Conservation (phyloP, 306 rosid genomes). For the Vigna mungo region DNA sequence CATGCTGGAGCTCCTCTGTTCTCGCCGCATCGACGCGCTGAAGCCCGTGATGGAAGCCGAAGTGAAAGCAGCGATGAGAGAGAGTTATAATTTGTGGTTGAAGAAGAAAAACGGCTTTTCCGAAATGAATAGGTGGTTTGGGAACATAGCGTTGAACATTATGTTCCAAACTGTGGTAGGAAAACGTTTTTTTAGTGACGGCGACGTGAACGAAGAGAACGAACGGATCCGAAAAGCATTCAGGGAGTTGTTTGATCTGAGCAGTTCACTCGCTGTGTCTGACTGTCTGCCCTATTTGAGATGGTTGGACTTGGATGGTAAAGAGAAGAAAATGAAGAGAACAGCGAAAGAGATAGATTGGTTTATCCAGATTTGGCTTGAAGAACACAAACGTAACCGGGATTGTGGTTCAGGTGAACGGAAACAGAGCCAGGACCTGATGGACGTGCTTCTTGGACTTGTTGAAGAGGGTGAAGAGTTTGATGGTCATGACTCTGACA, state of each 20-base stretch:
- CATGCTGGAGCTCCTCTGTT: slow-evolving; percentile 32
- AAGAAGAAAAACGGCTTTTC: not conserved
- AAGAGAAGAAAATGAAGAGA: slow-evolving; percentile 49
- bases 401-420: not conserved
- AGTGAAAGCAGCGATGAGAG: slow-evolving; percentile 33
- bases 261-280: slow-evolving; percentile 8
- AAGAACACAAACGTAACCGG: slow-evolving; percentile 41
- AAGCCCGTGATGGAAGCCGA: slow-evolving; percentile 37
- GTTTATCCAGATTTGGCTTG: slow-evolving; percentile 9
- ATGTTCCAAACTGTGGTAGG: slow-evolving; percentile 42
- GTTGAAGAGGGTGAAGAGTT: slow-evolving; percentile 3
- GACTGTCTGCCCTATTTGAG: slow-evolving; percentile 51
- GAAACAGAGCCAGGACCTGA: slow-evolving; percentile 26
- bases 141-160: slow-evolving; percentile 12
- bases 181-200: slow-evolving; percentile 25
- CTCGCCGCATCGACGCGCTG: slow-evolving; percentile 35
- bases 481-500: slow-evolving; percentile 18
- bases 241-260: not conserved
- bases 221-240: slow-evolving; percentile 22
- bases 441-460: slow-evolving; percentile 44
- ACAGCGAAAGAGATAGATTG: slow-evolving; percentile 41
- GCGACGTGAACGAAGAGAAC: slow-evolving; percentile 17
- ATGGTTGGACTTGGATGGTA: slow-evolving; percentile 59
- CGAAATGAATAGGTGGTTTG: slow-evolving; percentile 56
- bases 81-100: not conserved